phyloP scores from a whole-genome alignment of 495 filamentous ascomycete species.

The Aspergillus taichungensis region DNA sequence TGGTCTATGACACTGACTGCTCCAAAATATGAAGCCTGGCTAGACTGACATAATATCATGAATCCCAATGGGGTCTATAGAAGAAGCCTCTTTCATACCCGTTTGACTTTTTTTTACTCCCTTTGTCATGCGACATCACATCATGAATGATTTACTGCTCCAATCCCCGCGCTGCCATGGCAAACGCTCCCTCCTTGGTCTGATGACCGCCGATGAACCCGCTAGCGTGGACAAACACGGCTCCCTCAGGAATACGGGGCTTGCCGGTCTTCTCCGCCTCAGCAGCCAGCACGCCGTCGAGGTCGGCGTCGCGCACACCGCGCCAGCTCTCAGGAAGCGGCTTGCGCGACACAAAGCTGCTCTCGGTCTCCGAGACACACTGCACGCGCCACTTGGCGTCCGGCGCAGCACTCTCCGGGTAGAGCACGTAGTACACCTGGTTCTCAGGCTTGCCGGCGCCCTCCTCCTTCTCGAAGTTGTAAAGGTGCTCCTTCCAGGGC shows the following conservation, averaged over 20 bases:
- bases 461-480: slow-evolving; percentile 65
- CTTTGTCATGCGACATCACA: not conserved
- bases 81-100: slow-evolving; percentile 4
- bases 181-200: slow-evolving; percentile 78
- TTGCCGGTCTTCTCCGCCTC: slow-evolving; percentile 34
- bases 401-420: slow-evolving; percentile 64
- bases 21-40: no score
- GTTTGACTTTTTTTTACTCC: slow-evolving; percentile 8
- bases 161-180: slow-evolving; percentile 73
- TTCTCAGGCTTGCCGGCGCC: slow-evolving; percentile 26
- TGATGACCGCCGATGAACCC: slow-evolving; percentile 95
- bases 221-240: slow-evolving; percentile 86
- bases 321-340: slow-evolving; percentile 86
- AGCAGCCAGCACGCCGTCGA: slow-evolving; percentile 66
- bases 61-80: no score
- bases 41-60: not conserved
- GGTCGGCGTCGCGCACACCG: slow-evolving; percentile 74
- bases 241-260: slow-evolving; percentile 45
- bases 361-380: slow-evolving; percentile 67
- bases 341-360: slow-evolving; percentile 84
- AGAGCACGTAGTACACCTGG: slow-evolving; percentile 75
- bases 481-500: slow-evolving; percentile 95
- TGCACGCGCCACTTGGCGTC: slow-evolving; percentile 88
- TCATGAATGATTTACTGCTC: slow-evolving; percentile 29
- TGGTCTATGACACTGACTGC: no score